Conservation (phyloP, 495 filamentous ascomycete species). For the Penicillium cataractarum region DNA sequence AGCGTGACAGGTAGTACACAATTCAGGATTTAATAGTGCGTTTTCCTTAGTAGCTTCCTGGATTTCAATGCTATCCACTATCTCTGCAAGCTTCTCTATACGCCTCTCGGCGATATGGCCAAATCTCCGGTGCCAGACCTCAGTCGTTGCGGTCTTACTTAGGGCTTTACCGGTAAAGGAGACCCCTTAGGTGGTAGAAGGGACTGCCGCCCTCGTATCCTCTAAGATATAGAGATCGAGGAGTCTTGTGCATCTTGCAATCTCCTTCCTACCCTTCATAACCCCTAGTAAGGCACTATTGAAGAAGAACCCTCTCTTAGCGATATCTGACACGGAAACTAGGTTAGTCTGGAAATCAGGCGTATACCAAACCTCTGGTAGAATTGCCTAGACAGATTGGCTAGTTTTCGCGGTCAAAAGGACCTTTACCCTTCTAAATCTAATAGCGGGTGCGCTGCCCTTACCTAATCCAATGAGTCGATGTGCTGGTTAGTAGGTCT, state of each 20-base stretch:
- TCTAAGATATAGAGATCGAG: background rate
- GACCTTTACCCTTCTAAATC: background rate
- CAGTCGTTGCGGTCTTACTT: background rate
- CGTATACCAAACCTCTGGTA: background rate
- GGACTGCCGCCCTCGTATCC: background rate
- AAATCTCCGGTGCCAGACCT: background rate
- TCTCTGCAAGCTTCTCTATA: background rate
- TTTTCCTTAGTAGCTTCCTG: background rate
- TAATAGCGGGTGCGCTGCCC: background rate
- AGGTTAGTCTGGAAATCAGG: background rate
- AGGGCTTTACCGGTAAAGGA: background rate
- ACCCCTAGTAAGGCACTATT: background rate
- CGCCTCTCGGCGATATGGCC: background rate
- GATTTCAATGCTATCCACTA: constrained; percentile 1
- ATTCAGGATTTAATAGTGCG: background rate
- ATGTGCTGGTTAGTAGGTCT: background rate
- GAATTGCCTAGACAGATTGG: background rate
- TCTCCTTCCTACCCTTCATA: background rate
- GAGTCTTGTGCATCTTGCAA: background rate
- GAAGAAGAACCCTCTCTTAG: background rate
- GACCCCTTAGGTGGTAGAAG: background rate
- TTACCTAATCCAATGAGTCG: background rate
- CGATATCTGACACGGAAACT: background rate
- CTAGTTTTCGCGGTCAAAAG: background rate
- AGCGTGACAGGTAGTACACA: background rate